Base-by-base conservation (phyloP, 1,284 basidiomycete genomes). In the Acaromyces ingoldii region DNA sequence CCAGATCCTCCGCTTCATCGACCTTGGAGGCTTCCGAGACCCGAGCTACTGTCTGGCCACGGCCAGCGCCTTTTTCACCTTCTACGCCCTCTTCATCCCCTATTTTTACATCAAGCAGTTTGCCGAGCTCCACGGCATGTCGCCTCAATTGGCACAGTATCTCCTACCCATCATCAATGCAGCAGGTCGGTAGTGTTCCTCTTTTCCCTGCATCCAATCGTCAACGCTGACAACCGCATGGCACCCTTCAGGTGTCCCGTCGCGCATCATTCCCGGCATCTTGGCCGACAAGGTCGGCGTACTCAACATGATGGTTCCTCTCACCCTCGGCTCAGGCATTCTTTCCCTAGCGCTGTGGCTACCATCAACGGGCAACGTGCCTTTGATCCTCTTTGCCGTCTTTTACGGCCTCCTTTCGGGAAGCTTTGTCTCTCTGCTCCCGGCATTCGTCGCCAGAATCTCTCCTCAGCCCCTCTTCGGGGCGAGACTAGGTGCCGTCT, bases 291-390 rank as follows among this genome's bases (percentile, higher is more conserved):
- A 60, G 7, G 57, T 62, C 5, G 77, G 77, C 1, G 60, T 62
- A n/a, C 61, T 76, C 54, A 76, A 77, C 63, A 67, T 70, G 28
- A 61, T 77, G 22, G 51, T 76, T 3, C 55, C 72, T 2, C 65
- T 68, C 11, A 70, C 72, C 0, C 47, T 60, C 13, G 49, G 70
- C 19, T 65, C 65, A 2, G 66, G 70, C 5, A 40, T 74, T 4
- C 55, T 67, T 10, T 62, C 60, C 28, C 65, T 74, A 44, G 50
- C 49, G 3, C 49, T 55, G 46, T 60, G 17, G 44, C 44, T 3
- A 38, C 50, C 9, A 19, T 44, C 26, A 37, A 46, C 7, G n/a
- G 26, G 30, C 21, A 33, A 48, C 1, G 24, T 44, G 4, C 47
- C 54, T 4, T 51, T 65, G 47, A 58, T 66, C 34, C 46, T 42